A percentile compares a stretch with the other conserved stretches of the same genome.
These are phyloP conservation scores for Scleromitrula shiraiana DNA, from an alignment of 2,329 filamentous ascomycete genomes.

Conservation along the genomic window DNA sequence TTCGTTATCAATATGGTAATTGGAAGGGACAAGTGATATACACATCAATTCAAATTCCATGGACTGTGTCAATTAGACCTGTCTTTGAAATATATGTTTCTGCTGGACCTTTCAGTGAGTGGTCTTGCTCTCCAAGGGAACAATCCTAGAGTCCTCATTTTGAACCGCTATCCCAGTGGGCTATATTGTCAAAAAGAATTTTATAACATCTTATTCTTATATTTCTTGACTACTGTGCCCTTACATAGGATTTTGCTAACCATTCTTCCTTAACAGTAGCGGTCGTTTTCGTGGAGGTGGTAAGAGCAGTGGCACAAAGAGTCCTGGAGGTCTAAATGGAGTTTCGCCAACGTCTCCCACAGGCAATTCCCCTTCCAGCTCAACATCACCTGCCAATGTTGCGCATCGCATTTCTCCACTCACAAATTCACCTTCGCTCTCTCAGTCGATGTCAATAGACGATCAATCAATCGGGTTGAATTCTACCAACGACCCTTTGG, in stretches of 20 bases:
- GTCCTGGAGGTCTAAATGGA: constrained; percentile 40
- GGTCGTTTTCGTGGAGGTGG: constrained; percentile 51
- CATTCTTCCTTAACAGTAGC: constrained; percentile 36
- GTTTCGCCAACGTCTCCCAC: constrained; percentile 41
- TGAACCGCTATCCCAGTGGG: too few relatives aligned
- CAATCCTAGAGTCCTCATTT: too few relatives aligned
- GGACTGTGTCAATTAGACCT: too few relatives aligned
- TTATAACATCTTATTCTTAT: too few relatives aligned
- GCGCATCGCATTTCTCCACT: constrained; percentile 54
- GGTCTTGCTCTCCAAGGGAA: too few relatives aligned
- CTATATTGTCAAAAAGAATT: too few relatives aligned
- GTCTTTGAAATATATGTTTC: too few relatives aligned
- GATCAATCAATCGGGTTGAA: constrained; percentile 34
- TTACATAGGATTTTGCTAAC: constrained; percentile 19
- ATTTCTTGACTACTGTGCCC: background rate
- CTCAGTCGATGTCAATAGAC: constrained; percentile 62
- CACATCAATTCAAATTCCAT: too few relatives aligned
- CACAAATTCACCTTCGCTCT: constrained; percentile 54
- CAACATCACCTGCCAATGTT: constrained; percentile 40
- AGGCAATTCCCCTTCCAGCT: constrained; percentile 38
- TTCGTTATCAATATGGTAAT: too few relatives aligned
- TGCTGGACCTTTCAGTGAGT: too few relatives aligned
- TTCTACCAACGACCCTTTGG: constrained; percentile 42
- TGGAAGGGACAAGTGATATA: too few relatives aligned
- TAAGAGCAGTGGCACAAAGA: constrained; percentile 45